Evolutionary conservation across 805 yeast genomes (phyloP).

Genomic region (Candida chilensis): DNA sequence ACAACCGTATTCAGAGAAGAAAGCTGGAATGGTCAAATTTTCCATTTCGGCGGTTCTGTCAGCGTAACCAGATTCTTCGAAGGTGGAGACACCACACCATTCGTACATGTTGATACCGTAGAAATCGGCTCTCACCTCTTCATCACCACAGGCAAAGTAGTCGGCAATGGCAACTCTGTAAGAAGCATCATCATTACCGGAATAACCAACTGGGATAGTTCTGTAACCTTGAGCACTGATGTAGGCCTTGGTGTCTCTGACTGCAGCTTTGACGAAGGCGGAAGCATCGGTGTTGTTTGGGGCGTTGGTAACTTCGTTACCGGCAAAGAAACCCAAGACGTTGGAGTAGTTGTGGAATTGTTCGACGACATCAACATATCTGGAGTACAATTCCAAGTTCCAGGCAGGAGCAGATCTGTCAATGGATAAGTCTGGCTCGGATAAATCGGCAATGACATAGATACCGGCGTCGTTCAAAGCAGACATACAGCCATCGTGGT

Average conservation of each 20-base stretch:
- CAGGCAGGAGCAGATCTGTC: conserved; percentile 56
- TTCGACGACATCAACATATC: conserved; percentile 68
- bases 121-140: conserved; percentile 61
- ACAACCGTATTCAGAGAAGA: conserved; percentile 83
- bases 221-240: conserved; percentile 54
- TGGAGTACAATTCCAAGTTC: conserved; percentile 50
- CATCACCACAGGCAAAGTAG: conserved; percentile 69
- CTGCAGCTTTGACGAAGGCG: conserved; percentile 75
- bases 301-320: conserved; percentile 76
- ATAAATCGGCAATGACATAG: conserved; percentile 71
- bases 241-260: conserved; percentile 69
- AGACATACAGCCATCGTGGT: conserved; percentile 64
- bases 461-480: conserved; percentile 66
- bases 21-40: conserved; percentile 61
- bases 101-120: conserved; percentile 87
- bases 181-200: conserved; percentile 65
- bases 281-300: conserved; percentile 62
- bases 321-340: conserved; percentile 76
- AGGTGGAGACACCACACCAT: conserved; percentile 72
- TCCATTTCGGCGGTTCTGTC: conserved; percentile 55
- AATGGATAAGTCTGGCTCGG: conserved; percentile 58
- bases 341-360: conserved; percentile 61
- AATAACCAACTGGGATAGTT: conserved; percentile 72
- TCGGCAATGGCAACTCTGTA: conserved; percentile 65
- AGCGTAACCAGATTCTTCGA: conserved; percentile 52